phyloP scores from a whole-genome alignment of 306 rosid genomes.

The Sophora flavescens region DNA sequence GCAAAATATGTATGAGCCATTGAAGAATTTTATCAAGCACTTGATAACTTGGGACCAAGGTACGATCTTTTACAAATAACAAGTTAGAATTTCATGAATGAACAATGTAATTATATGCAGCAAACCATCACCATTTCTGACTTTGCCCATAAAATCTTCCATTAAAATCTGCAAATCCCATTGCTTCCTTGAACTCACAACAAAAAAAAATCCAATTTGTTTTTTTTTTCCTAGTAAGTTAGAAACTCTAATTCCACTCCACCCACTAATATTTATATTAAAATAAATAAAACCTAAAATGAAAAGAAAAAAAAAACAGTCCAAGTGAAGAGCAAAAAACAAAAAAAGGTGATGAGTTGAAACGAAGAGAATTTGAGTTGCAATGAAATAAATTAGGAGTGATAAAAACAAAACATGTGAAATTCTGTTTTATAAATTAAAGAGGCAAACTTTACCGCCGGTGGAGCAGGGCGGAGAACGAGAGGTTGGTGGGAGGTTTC shows the following conservation, averaged over 20 bases:
- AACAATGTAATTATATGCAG: background rate
- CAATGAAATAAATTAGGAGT: background rate
- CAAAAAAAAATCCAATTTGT: background rate
- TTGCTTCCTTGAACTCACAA: background rate
- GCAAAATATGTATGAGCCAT: background rate
- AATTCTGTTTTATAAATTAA: background rate
- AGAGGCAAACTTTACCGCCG: background rate
- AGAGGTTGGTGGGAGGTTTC: background rate
- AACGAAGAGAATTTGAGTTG: background rate
- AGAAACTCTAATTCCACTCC: background rate
- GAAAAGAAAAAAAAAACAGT: background rate
- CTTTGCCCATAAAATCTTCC: background rate
- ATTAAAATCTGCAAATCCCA: background rate
- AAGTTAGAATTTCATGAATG: background rate
- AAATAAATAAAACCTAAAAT: background rate
- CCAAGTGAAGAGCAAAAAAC: background rate
- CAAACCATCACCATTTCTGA: background rate
- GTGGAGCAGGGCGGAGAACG: background rate
- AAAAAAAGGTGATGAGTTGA: background rate
- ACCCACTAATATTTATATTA: background rate
- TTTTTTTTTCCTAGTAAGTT: background rate
- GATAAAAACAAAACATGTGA: too few relatives aligned
- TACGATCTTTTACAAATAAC: background rate
- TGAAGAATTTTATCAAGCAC: slow-evolving; percentile 12
- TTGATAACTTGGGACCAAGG: background rate